These are phyloP conservation scores for Pseudogymnoascus pannorum DNA, from an alignment of 2,329 filamentous ascomycete genomes.

Conservation along the genomic window DNA sequence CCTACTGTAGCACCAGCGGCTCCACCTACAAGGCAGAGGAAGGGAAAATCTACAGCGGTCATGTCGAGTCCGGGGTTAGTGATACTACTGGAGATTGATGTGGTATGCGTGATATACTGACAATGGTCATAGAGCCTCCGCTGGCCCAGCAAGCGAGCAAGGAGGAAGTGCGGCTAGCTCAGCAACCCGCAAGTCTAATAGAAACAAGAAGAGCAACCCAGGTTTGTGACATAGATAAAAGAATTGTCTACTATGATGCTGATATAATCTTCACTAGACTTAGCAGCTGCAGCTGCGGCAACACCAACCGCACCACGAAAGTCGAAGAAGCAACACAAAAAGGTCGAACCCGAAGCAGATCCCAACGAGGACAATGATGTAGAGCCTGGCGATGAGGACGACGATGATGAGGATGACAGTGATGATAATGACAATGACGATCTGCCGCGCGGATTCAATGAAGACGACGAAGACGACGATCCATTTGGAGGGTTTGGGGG, in stretches of 20 bases:
- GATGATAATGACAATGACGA: slow-evolving; percentile 40
- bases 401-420: slow-evolving; percentile 57
- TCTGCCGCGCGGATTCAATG: slow-evolving; percentile 24
- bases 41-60: slow-evolving; percentile 51
- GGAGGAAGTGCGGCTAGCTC: slow-evolving; percentile 49
- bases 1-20: slow-evolving; percentile 31
- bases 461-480: slow-evolving; percentile 51
- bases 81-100: slow-evolving; percentile 10
- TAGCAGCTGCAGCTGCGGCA: slow-evolving; percentile 1
- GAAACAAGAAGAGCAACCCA: slow-evolving; percentile 58
- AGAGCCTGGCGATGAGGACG: slow-evolving; percentile 39
- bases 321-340: slow-evolving; percentile 50
- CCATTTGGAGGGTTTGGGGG: slow-evolving; percentile 62
- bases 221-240: slow-evolving; percentile 30
- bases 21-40: slow-evolving; percentile 44
- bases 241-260: not conserved
- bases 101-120: slow-evolving; percentile 19
- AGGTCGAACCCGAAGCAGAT: slow-evolving; percentile 63
- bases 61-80: slow-evolving; percentile 71
- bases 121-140: slow-evolving; percentile 45
- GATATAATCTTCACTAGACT: not conserved
- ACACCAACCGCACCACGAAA: slow-evolving; percentile 41
- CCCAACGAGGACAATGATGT: slow-evolving; percentile 45
- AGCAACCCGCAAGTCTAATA: slow-evolving; percentile 65
- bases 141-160: slow-evolving; percentile 54